phyloP scores from a whole-genome alignment of 192 early-diverging fungal species.

The Allomyces macrogynus region DNA sequence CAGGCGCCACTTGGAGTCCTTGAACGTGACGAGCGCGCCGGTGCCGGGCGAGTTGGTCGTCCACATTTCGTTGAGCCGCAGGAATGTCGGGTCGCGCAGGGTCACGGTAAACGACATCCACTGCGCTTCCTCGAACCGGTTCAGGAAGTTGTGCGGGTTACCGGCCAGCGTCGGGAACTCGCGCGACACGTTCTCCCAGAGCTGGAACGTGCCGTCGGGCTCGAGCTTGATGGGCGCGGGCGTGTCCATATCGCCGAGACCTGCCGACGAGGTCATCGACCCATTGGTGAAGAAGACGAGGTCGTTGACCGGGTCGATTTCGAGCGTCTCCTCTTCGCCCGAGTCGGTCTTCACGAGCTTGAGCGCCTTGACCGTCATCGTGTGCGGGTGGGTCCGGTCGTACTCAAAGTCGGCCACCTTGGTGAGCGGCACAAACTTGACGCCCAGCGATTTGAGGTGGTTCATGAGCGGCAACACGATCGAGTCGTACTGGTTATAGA shows the following conservation, averaged over 20 bases:
- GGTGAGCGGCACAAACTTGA: conserved; percentile 7
- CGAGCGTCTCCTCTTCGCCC: conserved; percentile 3
- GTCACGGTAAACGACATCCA: conserved; percentile 11
- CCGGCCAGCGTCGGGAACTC: conserved; percentile 10
- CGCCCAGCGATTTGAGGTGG: conserved; percentile 7
- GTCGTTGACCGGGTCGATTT: conserved; percentile 5
- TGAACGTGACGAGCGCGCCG: conserved; percentile 16
- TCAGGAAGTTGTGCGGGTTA: conserved; percentile 7
- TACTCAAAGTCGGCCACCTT: conserved; percentile 9
- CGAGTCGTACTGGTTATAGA: conserved; percentile 15
- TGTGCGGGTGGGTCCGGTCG: not conserved
- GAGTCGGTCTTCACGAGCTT: not conserved
- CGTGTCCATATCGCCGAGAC: conserved; percentile 3
- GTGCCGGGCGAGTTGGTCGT: conserved; percentile 10
- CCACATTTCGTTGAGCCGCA: conserved; percentile 11
- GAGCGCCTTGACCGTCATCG: conserved; percentile 1
- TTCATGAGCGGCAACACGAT: conserved; percentile 8
- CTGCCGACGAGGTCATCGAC: conserved; percentile 10
- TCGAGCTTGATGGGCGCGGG: conserved; percentile 1
- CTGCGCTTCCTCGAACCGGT: conserved; percentile 5
- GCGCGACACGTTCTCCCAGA: conserved; percentile 15
- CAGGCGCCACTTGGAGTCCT: conserved; percentile 12
- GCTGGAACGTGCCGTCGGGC: conserved; percentile 10
- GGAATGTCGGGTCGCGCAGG: conserved; percentile 3
- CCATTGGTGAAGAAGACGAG: conserved; percentile 13